Evolutionary conservation across 2,329 filamentous ascomycete species (phyloP).

Genomic region (Orbilia javanica): DNA sequence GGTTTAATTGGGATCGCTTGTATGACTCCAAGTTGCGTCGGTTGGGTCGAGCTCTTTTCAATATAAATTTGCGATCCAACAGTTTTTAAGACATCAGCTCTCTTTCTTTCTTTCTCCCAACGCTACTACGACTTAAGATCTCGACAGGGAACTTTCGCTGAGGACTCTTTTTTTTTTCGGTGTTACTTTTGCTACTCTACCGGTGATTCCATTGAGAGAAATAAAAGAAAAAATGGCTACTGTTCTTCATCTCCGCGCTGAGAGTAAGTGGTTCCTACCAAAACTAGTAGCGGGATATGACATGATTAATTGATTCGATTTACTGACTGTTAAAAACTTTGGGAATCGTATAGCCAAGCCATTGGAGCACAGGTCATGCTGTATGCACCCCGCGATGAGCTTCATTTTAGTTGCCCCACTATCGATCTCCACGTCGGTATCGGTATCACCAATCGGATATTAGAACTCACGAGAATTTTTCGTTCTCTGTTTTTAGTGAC

Average conservation of each 20-base stretch:
- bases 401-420: slow-evolving; percentile 23
- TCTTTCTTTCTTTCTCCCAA: background rate
- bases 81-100: background rate
- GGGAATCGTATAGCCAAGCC: slow-evolving; percentile 64
- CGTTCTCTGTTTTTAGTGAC: slow-evolving; percentile 63
- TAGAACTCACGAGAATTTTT: slow-evolving; percentile 11
- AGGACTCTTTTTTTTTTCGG: too few relatives aligned
- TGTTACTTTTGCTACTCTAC: background rate
- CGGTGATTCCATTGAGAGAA: slow-evolving; percentile 12
- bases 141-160: too few relatives aligned
- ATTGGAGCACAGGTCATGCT: slow-evolving; percentile 66
- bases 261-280: slow-evolving; percentile 64
- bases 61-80: slow-evolving; percentile 34
- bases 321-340: slow-evolving; percentile 35
- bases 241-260: slow-evolving; percentile 65
- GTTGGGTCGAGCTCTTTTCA: too few relatives aligned
- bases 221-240: slow-evolving; percentile 64
- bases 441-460: background rate
- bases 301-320: too few relatives aligned
- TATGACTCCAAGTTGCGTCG: slow-evolving; percentile 38
- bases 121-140: background rate
- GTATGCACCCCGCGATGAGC: slow-evolving; percentile 61
- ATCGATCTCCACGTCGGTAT: slow-evolving; percentile 4
- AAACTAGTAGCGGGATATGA: too few relatives aligned
- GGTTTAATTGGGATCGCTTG: background rate